Base-by-base conservation (phyloP, 495 filamentous ascomycete species). In the Talaromyces liani region DNA sequence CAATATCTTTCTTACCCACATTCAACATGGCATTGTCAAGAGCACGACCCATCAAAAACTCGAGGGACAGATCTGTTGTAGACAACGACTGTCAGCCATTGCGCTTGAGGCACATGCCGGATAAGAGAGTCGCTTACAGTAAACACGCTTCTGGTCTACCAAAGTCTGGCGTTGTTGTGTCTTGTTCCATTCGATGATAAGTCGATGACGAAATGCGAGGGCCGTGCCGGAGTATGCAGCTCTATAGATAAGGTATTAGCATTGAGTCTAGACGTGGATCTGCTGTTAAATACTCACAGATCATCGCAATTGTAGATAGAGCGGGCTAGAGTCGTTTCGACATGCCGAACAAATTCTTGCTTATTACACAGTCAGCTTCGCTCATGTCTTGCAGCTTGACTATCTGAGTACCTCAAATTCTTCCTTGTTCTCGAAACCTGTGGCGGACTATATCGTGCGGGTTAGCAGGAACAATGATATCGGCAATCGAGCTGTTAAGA, bases 1-100 rank as follows among this genome's bases (percentile, higher is more conserved):
- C 94, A 59, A 87, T 76, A 69, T 91, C 85, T 76, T 98, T 98
- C 77, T 91, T 79, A 9, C 89, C 91, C 60, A 94, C 83, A 69
- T 98, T 98, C 62, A 98, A 84, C 91, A 98, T 97, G 33, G 95
- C 92, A 87, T 98, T 98, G 77, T 98, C 94, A 67, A 98, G 76
- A 36, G 94, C 89, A 68, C 94, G 81, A 25, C 94, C 94, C 94
- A 98, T 98, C 63, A 98, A 78, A 69, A 98, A 98, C 71, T 98
- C 94, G 49, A 98, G 84, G 33, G 92, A 96, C 49, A 98, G 82
- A 73, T 98, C 84, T 86, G 60, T 5, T 18, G 34, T 6, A 67
- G 9, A 27, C 12, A 12, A 3, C 39, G 45, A 61, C 33, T 68
- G 59, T 70, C 51, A 72, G 58, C 33, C 0, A 39, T 61, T 61